Evolutionary conservation across 2,329 filamentous ascomycete genomes (phyloP).

Genomic region (Aureobasidium namibiae): DNA sequence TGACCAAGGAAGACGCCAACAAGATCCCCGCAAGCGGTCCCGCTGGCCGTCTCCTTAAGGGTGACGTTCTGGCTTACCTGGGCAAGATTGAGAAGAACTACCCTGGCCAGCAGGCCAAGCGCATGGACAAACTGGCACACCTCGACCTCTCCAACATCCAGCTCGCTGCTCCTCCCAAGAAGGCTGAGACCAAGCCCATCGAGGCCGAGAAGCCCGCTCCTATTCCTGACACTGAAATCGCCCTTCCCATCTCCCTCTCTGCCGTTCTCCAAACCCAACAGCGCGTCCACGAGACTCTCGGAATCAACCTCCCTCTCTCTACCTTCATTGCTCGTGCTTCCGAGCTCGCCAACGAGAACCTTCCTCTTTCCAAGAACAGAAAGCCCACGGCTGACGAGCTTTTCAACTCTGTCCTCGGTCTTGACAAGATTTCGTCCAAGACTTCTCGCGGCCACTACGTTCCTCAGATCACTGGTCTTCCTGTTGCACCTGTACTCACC

Average conservation of each 20-base stretch:
- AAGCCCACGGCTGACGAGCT: slow-evolving; percentile 70
- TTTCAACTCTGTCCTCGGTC: slow-evolving; percentile 79
- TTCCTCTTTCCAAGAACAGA: slow-evolving; percentile 59
- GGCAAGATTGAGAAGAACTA: slow-evolving; percentile 67
- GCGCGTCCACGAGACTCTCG: slow-evolving; percentile 67
- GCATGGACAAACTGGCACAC: slow-evolving; percentile 67
- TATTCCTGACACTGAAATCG: slow-evolving; percentile 49
- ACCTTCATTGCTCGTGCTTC: slow-evolving; percentile 81
- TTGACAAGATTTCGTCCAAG: slow-evolving; percentile 40
- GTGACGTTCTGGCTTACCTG: slow-evolving; percentile 85
- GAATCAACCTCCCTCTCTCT: slow-evolving; percentile 72
- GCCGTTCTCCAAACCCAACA: slow-evolving; percentile 74
- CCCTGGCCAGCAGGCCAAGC: slow-evolving; percentile 60
- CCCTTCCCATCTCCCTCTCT: slow-evolving; percentile 68
- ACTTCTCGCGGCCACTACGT: slow-evolving; percentile 57
- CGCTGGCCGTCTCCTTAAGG: slow-evolving; percentile 82
- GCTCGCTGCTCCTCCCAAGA: slow-evolving; percentile 47
- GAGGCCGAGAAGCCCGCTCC: slow-evolving; percentile 34
- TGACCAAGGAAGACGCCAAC: slow-evolving; percentile 65
- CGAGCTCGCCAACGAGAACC: slow-evolving; percentile 77
- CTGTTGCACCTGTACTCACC: slow-evolving; percentile 32
- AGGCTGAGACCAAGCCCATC: slow-evolving; percentile 39
- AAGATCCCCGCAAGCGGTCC: slow-evolving; percentile 85
- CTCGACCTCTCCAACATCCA: slow-evolving; percentile 96
- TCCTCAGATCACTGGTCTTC: slow-evolving; percentile 59